phyloP scores from a whole-genome alignment of 331 rosid species.

The Phaseolus coccineus region DNA sequence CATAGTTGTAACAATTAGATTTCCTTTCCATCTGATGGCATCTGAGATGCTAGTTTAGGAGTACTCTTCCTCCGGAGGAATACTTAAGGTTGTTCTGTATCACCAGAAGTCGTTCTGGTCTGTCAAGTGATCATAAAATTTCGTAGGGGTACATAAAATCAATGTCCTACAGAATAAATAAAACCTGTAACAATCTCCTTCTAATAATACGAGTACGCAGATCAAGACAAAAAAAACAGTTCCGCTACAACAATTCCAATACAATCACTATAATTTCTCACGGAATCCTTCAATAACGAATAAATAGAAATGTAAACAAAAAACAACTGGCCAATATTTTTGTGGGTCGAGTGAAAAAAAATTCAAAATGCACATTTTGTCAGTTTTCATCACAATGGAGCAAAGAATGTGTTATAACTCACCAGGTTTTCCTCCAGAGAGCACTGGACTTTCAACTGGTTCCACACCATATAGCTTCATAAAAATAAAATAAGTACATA shows the following conservation, averaged over 20 bases:
- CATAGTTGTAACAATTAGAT: not conserved
- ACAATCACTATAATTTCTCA: not conserved
- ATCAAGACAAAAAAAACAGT: not conserved
- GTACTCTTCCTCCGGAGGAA: not conserved
- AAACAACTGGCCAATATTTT: not conserved
- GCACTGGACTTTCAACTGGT: slow-evolving; percentile 73
- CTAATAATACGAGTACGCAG: not conserved
- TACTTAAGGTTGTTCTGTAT: not conserved
- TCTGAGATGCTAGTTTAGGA: not conserved
- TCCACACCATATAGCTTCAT: slow-evolving; percentile 73
- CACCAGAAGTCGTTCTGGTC: not conserved
- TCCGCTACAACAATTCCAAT: not conserved
- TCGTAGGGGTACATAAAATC: not conserved
- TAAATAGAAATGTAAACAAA: not conserved
- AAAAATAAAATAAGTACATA: not conserved
- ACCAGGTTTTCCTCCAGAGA: slow-evolving; percentile 79
- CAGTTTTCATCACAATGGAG: not conserved
- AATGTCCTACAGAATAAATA: not conserved
- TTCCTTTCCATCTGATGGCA: not conserved
- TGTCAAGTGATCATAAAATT: not conserved
- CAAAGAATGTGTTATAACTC: slow-evolving; percentile 38
- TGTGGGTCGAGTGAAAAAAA: not conserved
- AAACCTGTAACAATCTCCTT: not conserved
- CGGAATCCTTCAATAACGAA: not conserved
- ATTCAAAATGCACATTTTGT: not conserved